Evolutionary conservation across 2,329 filamentous ascomycete species (phyloP), one percentile per base, ranked within the genome.

Genomic region (Aspergillus latus): DNA sequence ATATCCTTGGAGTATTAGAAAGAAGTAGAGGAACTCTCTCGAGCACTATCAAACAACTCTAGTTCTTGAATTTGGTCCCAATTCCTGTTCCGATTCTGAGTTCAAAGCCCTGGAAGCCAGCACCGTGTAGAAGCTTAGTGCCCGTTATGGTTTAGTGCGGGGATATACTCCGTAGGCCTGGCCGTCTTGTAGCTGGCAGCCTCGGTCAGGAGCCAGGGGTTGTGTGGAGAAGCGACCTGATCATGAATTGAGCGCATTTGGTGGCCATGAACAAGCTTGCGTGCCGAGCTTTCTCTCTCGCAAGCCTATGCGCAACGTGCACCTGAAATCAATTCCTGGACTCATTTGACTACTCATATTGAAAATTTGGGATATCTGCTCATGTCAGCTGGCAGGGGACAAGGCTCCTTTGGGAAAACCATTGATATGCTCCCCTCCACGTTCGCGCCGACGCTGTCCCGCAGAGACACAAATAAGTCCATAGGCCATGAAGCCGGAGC

Each of bases 401-500:
- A 34, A 44, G 46, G 6, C 36, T 42, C 50, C 16, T 39, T 44
- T 11, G 28, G 39, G 11, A 45, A 39, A 34, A 40, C 45, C 13
- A 42, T 50, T 34, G 42, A 48, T 29, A 73, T 73, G 70, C 69
- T 73, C 21, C 65, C 70, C 5, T 70, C 71, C 10, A 63, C 69
- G 5, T 73, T 73, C 56, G 63, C 64, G 36, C 69, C 69, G 11
- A 68, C 65, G 30, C 56, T 73, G 28, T 58, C 69, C 46, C 68
- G 71, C 57, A 64, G 71, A 53, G 71, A 73, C 52, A 72, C 71
- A 7, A 61, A 60, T 49, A 73, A 72, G 59, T 72, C 71, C 13
- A 61, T 63, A 36, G 68, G 68, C 34, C 62, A 69, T 62, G 69
- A 72, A 21, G 54, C 36, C 45, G 28, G 54, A 10, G 56, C 63